Evolutionary conservation across 1,284 basidiomycete genomes (phyloP), one percentile per base, ranked within the genome.

Genomic region (Cryptococcus floricola): DNA sequence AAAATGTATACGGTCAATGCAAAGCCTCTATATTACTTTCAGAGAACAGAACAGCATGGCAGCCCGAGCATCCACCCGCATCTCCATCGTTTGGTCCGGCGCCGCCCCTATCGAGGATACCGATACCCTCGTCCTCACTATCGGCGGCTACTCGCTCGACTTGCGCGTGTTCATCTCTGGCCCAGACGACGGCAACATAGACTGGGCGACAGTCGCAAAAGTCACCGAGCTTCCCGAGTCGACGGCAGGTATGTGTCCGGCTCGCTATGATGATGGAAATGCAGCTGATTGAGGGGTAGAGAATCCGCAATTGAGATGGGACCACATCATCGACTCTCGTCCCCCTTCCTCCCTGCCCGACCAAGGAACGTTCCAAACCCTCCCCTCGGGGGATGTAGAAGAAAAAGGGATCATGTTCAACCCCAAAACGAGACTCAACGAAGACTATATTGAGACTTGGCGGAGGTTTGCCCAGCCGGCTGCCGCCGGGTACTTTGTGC

Each of bases 91-190:
- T 12, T 74, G 71, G 71, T 50, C 51, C 5, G 69, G 63, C 5
- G 54, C 48, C 7, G 51, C 59, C 0, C 50, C 70, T 1, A 37
- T 45, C 13, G 71, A 74, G 56, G 67, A 68, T 48, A 72, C 69
- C 3, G 69, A 72, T 39, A 72, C 70, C 7, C 60, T 72, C 31
- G 69, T 72, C 18, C 59, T 74, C 41, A 72, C 71, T 10, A 63
- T 71, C 25, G 52, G 66, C n/a, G 58, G 53, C 9, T 63, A 57
- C 39, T 66, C 61, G 7, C 57, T 74, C 44, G 70, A 74, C 48
- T 59, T 74, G 8, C 61, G 70, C 4, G 63, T 68, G 8, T 65
- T 64, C 48, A 59, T 39, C 23, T 10, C 38, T 1, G 68, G 63
- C 8, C 48, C 60, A 3, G 56, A 56, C 12, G 50, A 47, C 41